Conservation (phyloP, 2,329 filamentous ascomycete genomes). For the Paecilomyces sp. region DNA sequence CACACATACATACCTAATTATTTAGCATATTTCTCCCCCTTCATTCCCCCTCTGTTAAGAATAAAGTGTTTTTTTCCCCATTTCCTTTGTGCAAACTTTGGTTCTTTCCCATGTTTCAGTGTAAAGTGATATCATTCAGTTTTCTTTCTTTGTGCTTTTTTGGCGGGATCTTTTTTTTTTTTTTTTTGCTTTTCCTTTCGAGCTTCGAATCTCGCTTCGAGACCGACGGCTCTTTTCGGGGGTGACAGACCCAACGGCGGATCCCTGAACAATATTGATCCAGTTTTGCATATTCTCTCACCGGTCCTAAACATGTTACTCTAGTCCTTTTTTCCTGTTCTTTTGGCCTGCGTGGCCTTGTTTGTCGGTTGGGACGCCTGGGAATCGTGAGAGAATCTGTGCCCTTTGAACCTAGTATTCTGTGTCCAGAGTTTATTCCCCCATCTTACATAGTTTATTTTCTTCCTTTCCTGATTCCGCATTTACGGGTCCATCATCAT, state of each 20-base stretch:
- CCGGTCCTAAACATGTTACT: background rate
- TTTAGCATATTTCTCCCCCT: constrained; percentile 20
- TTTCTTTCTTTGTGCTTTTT: background rate
- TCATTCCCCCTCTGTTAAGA: background rate
- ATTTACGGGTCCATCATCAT: background rate
- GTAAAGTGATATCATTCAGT: background rate
- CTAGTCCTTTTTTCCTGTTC: background rate
- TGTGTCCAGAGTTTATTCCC: background rate
- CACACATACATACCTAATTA: constrained; percentile 22
- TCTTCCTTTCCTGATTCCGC: background rate
- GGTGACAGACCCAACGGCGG: background rate
- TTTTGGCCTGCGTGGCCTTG: background rate
- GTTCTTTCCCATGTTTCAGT: constrained; percentile 4
- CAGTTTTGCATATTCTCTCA: background rate
- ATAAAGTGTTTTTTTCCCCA: background rate
- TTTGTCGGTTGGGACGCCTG: background rate
- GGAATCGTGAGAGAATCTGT: background rate
- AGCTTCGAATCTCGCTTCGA: background rate
- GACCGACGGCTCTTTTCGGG: background rate
- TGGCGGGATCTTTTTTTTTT: background rate
- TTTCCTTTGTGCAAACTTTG: constrained; percentile 12
- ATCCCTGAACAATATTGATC: background rate
- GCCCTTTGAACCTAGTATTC: background rate
- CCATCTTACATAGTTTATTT: background rate
- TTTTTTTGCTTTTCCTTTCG: background rate